These are phyloP conservation scores for Plenodomus biglobosus DNA, from an alignment of 2,329 filamentous ascomycete genomes.

Conservation along the genomic window DNA sequence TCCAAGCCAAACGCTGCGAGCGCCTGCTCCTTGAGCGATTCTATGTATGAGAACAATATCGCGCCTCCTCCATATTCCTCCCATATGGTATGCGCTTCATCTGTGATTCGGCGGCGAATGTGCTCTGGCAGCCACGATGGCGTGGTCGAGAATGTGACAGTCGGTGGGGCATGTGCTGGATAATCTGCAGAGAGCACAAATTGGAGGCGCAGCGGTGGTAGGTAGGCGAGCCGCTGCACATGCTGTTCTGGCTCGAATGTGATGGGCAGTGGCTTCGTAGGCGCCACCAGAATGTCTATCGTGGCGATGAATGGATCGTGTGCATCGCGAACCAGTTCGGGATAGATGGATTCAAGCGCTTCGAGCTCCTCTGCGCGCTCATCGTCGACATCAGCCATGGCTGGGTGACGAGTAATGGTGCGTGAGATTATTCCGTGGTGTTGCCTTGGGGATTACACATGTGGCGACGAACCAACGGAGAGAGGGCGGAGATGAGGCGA, in stretches of 20 bases:
- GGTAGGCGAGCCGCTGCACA: slow-evolving; percentile 53
- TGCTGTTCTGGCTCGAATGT: slow-evolving; percentile 38
- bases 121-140: slow-evolving; percentile 56
- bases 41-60: slow-evolving; percentile 62
- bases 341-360: slow-evolving; percentile 63
- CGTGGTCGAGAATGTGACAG: slow-evolving; percentile 52
- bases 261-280: slow-evolving; percentile 52
- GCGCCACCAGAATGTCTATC: slow-evolving; percentile 59
- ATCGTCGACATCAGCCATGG: slow-evolving; percentile 50
- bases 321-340: slow-evolving; percentile 58
- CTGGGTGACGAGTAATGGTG: background rate
- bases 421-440: background rate
- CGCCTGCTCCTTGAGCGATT: slow-evolving; percentile 60
- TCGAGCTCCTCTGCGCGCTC: slow-evolving; percentile 62
- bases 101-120: slow-evolving; percentile 49
- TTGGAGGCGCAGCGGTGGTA: slow-evolving; percentile 58
- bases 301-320: slow-evolving; percentile 48
- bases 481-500: slow-evolving; percentile 13
- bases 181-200: slow-evolving; percentile 59
- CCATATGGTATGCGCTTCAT: slow-evolving; percentile 57
- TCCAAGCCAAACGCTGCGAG: slow-evolving; percentile 58
- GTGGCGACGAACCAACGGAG: slow-evolving; percentile 9
- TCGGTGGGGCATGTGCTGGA: slow-evolving; percentile 55
- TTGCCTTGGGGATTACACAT: background rate
- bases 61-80: slow-evolving; percentile 60